Base-by-base conservation (phyloP, 495 filamentous ascomycete genomes). In the Penicillium psychrofluorescens region DNA sequence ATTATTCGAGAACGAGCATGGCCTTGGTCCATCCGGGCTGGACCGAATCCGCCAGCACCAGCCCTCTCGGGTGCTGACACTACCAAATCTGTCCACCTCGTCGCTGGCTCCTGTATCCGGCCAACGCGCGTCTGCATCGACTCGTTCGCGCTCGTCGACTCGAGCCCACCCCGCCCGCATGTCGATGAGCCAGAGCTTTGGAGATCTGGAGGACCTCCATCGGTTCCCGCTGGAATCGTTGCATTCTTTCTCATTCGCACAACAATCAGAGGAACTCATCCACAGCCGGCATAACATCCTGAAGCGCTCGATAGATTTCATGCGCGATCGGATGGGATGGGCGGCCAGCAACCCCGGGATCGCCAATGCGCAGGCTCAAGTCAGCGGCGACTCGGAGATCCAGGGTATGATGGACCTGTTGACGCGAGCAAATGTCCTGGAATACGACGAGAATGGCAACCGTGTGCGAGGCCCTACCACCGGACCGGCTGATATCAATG, bases 181-280 rank as follows among this genome's bases (percentile, higher is more conserved):
- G 28, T 78, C 84, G 11, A 58, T 76, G 44, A 90, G 83, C 36
- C 85, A 87, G 32, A 70, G 70, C 9, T 56, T 81, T 14, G 78
- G 78, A 36, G 85, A 90, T 48, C 71, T 83, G 54, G 92, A 97
- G 74, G 92, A 97, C 55, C 78, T 99, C 29, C 79, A 81, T 36
- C 80, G 90, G 36, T 99, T 97, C 58, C 91, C 94, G 2, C 86
- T 86, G 53, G 92, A 99, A 63, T 99, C 92, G 1, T 66, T 99
- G 45, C 92, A 99, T 60, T 97, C 94, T 0, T 99, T 99, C 67
- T 97, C 94, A 29, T 99, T 99, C 62, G 88, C 94, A 4, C 88
- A 95, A 45, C 91, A 95, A 63, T 90, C 90, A 6, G 91, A 95
- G 56, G 90, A 96, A 53, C 72, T 85, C 36, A 76, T 97, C 27